Percentiles rank a stretch among this genome's conserved stretches.
Evolutionary conservation across 345 rosid genomes (phyloP).

Genomic region (Rhodomyrtus tomentosa): DNA sequence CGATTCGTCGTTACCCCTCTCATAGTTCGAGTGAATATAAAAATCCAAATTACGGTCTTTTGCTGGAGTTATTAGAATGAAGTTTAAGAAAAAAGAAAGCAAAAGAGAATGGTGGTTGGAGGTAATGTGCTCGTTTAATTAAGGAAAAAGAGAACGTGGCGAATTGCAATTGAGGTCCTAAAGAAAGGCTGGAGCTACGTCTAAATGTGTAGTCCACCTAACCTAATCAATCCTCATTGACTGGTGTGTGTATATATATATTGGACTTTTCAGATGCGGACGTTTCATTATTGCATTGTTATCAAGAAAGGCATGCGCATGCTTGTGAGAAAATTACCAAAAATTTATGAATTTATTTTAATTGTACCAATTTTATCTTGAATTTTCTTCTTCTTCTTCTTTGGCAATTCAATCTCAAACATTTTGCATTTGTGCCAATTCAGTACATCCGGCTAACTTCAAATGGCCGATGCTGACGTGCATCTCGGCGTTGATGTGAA

Average conservation of each 20-base stretch:
- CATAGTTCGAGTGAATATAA: background rate
- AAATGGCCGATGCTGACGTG: no score
- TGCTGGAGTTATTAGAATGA: background rate
- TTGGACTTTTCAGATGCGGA: background rate
- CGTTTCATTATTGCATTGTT: background rate
- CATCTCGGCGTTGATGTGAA: no score
- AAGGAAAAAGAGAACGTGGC: background rate
- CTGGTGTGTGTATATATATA: background rate
- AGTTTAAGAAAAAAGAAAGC: background rate
- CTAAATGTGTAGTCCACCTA: background rate
- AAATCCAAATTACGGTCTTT: background rate
- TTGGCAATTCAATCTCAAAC: no score
- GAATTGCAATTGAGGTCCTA: background rate
- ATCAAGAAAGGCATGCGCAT: background rate
- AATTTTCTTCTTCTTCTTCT: no score
- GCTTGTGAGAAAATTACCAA: background rate
- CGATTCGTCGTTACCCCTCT: background rate
- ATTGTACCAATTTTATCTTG: accelerated
- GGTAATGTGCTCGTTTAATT: background rate
- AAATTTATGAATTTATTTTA: no score
- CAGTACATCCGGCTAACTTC: no score
- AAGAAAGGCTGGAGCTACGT: background rate
- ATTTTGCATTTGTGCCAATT: no score
- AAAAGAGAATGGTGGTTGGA: background rate
- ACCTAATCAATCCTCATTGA: background rate